phyloP scores from a whole-genome alignment of 2,329 filamentous ascomycete genomes.

The Neocatenulostroma microsporum region DNA sequence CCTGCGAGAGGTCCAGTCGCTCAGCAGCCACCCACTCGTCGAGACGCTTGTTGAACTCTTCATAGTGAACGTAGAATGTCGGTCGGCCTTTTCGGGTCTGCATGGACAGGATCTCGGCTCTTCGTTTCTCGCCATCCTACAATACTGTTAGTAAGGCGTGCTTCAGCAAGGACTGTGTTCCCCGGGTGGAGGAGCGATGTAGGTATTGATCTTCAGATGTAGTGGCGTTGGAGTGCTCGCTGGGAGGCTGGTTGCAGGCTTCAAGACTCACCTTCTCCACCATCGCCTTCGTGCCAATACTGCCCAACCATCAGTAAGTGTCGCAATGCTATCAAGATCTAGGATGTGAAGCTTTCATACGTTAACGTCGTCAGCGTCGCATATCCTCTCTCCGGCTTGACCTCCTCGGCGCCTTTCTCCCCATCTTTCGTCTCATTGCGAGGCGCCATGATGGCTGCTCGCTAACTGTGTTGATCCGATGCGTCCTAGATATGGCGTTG shows the following conservation, averaged over 20 bases:
- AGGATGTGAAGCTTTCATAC: no score
- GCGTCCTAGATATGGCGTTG: background rate
- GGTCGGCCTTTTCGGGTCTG: constrained; percentile 80
- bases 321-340: no score
- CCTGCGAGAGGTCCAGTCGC: constrained; percentile 76
- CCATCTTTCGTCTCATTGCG: constrained; percentile 37
- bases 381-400: constrained; percentile 63
- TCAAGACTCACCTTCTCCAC: constrained; percentile 56
- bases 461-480: background rate
- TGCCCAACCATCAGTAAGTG: constrained; percentile 30
- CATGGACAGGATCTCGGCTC: constrained; percentile 94
- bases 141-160: no score
- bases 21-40: constrained; percentile 81
- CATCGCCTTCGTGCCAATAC: constrained; percentile 59
- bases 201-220: no score
- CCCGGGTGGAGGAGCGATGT: background rate
- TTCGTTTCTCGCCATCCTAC: constrained; percentile 71
- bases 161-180: constrained; percentile 8
- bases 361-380: constrained; percentile 78
- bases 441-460: constrained; percentile 42
- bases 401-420: constrained; percentile 23
- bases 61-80: constrained; percentile 93
- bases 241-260: no score
- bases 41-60: constrained; percentile 90
- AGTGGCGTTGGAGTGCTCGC: no score